These are phyloP conservation scores for Ananas comosus DNA, from an alignment of 176 grass and related monocot species.

Conservation along the genomic window DNA sequence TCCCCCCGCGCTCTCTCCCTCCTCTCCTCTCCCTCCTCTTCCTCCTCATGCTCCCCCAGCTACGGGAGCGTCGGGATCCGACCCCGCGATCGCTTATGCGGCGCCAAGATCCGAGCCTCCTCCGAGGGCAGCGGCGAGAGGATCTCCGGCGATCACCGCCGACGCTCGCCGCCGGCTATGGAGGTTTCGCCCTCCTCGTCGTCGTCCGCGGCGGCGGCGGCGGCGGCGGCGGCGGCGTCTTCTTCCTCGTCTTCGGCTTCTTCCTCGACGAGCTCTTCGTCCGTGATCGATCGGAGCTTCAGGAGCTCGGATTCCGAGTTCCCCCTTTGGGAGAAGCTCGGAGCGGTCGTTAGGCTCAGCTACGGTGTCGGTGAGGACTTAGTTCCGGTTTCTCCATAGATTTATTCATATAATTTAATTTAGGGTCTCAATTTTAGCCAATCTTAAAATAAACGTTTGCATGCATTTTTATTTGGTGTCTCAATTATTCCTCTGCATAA, in stretches of 20 bases:
- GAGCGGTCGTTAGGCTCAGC: conserved; percentile 70
- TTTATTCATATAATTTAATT: too few species aligned
- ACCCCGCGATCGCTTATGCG: not conserved
- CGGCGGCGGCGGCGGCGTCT: conserved; percentile 3
- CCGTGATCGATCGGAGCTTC: conserved; percentile 22
- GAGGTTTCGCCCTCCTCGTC: conserved; percentile 2
- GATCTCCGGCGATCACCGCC: conserved; percentile 10
- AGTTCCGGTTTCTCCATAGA: not conserved
- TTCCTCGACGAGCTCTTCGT: not conserved
- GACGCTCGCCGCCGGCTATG: conserved; percentile 20
- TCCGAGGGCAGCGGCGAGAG: conserved; percentile 22
- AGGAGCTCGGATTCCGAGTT: conserved; percentile 45
- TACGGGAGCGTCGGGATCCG: conserved; percentile 12
- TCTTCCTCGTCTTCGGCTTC: conserved; percentile 13
- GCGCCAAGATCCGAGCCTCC: conserved; percentile 25
- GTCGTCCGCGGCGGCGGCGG: not conserved
- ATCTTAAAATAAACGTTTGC: too few species aligned
- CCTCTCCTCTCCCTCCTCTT: conserved; percentile 6
- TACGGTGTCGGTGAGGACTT: conserved; percentile 58
- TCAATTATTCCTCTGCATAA: too few species aligned
- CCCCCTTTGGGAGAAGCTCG: conserved; percentile 74
- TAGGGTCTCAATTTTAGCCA: too few species aligned
- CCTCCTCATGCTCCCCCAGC: conserved; percentile 16
- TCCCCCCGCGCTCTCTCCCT: conserved; percentile 5
- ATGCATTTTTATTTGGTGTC: too few species aligned